Conservation (phyloP, 2,329 filamentous ascomycete genomes). For the Neonectria magnoliae region DNA sequence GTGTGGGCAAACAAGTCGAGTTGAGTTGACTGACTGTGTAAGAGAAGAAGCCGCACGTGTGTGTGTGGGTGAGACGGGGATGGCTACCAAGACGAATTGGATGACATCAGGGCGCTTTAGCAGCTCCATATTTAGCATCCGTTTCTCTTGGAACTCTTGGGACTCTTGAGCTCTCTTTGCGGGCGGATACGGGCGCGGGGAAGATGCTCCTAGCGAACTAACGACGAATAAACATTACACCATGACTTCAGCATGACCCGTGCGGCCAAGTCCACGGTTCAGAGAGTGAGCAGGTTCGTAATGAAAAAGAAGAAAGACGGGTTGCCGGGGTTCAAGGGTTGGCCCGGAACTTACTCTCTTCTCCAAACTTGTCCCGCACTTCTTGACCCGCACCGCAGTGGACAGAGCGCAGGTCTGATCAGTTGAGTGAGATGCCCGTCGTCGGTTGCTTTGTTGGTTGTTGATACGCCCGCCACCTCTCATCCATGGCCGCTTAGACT, state of each 20-base stretch:
- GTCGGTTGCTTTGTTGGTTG: background rate
- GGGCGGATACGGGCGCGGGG: background rate
- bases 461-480: background rate
- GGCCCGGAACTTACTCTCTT: background rate
- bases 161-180: background rate
- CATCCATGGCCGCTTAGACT: background rate
- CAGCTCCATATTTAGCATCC: background rate
- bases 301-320: background rate
- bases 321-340: background rate
- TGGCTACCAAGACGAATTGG: background rate
- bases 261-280: background rate
- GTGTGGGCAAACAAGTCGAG: background rate
- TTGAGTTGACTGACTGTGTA: background rate
- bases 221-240: background rate
- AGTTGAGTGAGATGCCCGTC: background rate
- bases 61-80: background rate
- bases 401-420: background rate
- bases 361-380: background rate
- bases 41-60: background rate
- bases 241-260: slow-evolving; percentile 5
- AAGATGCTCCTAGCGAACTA: background rate
- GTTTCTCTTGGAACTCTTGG: background rate
- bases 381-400: background rate
- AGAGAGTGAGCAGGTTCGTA: background rate
- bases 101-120: slow-evolving; percentile 2